phyloP scores from a whole-genome alignment of 306 rosid genomes.

The Neltuma alba region DNA sequence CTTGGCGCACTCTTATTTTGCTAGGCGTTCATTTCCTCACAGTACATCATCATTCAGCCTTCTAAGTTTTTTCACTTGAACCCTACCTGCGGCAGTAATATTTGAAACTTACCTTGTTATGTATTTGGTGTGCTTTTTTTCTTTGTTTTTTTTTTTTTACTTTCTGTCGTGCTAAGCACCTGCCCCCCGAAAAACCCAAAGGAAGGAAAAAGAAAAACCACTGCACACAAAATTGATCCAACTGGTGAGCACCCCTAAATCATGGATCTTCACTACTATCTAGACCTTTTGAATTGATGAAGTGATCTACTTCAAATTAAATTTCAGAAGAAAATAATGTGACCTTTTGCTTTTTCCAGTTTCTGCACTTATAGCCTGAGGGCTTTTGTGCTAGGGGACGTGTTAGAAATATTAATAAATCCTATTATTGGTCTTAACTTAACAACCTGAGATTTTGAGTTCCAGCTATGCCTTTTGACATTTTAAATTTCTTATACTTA shows the following conservation, averaged over 20 bases:
- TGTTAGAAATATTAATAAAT: background rate
- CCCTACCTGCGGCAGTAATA: background rate
- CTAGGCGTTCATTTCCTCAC: constrained; percentile 8
- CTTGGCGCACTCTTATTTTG: constrained; percentile 22
- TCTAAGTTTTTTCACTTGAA: constrained; percentile 24
- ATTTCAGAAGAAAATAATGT: background rate
- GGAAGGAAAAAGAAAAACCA: too few species aligned
- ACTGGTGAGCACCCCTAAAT: background rate
- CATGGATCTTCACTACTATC: background rate
- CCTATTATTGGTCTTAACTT: background rate
- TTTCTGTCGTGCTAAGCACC: background rate
- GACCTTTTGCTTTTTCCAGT: background rate
- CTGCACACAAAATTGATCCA: background rate
- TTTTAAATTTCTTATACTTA: background rate
- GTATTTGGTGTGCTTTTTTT: constrained; percentile 20
- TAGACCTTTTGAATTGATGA: background rate
- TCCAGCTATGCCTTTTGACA: background rate
- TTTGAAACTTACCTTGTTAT: constrained; percentile 22
- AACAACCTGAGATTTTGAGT: background rate
- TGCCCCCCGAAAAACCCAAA: background rate
- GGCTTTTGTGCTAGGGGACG: background rate
- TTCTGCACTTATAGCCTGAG: background rate
- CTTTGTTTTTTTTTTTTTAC: constrained; percentile 1
- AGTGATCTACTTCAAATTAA: background rate
- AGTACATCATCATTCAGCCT: constrained; percentile 7